Conservation (phyloP, 2,329 filamentous ascomycete species). For the Diplodia mutila region DNA sequence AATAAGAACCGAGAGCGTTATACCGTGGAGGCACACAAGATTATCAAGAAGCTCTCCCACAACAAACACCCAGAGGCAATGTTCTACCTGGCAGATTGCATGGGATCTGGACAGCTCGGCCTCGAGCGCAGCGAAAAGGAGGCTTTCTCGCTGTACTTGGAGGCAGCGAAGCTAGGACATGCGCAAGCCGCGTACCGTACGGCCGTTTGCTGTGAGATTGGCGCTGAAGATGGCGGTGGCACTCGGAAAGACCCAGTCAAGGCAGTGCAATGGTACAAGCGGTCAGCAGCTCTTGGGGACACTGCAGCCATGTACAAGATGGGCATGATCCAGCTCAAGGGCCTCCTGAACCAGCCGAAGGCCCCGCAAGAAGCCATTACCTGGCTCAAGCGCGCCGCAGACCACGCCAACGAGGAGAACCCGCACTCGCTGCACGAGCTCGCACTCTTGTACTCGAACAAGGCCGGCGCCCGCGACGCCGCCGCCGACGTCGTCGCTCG, state of each 20-base stretch:
- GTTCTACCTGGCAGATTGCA: conserved; percentile 90
- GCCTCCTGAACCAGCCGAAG: conserved; percentile 81
- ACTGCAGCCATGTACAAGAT: conserved; percentile 97
- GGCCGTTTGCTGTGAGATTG: conserved; percentile 96
- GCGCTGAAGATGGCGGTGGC: conserved; percentile 89
- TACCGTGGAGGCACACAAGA: conserved; percentile 82
- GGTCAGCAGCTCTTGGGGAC: conserved; percentile 86
- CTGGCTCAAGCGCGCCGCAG: conserved; percentile 92
- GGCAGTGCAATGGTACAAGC: conserved; percentile 97
- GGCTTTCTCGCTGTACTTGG: conserved; percentile 91
- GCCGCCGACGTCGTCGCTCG: conserved; percentile 60
- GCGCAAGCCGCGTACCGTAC: conserved; percentile 88
- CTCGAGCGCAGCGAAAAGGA: conserved; percentile 84
- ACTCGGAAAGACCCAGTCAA: conserved; percentile 89
- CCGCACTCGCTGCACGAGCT: conserved; percentile 95
- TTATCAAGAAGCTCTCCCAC: conserved; percentile 82
- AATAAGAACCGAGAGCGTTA: conserved; percentile 78
- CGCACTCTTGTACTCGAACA: conserved; percentile 58
- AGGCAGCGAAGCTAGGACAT: conserved; percentile 87
- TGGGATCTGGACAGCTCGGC: conserved; percentile 80
- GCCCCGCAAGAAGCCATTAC: conserved; percentile 85
- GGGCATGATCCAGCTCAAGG: conserved; percentile 93
- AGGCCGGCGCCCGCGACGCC: conserved; percentile 63
- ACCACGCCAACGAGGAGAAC: conserved; percentile 84
- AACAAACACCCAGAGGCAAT: conserved; percentile 80